phyloP scores from a whole-genome alignment of 148 eudicot species.

The Vaccinium myrtillus region DNA sequence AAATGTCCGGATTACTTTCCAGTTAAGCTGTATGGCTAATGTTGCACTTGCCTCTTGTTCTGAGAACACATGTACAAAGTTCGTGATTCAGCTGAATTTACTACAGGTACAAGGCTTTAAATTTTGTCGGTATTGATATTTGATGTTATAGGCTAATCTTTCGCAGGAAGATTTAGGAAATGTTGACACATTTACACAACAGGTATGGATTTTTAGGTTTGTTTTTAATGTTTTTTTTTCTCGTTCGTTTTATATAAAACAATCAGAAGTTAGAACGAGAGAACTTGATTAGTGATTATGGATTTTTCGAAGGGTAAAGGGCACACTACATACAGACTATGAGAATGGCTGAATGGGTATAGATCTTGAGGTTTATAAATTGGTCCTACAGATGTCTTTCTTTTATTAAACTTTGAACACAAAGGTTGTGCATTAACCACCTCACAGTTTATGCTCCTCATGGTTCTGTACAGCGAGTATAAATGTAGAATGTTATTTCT shows the following conservation, averaged over 20 bases:
- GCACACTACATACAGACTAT: neutral
- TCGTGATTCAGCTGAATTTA: neutral
- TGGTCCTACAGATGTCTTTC: neutral
- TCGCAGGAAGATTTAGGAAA: neutral
- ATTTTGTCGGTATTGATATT: neutral
- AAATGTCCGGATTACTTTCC: neutral
- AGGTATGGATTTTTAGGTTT: neutral
- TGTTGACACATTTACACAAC: neutral
- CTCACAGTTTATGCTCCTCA: neutral
- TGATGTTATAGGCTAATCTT: neutral
- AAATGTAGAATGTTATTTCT: neutral
- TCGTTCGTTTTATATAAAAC: no score
- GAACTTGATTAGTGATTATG: neutral
- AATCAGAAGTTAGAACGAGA: neutral
- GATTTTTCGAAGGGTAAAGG: neutral
- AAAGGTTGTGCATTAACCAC: neutral
- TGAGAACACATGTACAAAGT: neutral
- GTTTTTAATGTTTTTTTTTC: neutral
- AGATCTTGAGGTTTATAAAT: neutral
- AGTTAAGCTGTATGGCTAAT: neutral
- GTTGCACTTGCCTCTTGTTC: neutral
- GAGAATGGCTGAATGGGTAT: neutral
- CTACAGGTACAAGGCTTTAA: neutral
- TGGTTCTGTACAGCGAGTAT: neutral
- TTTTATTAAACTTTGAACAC: neutral